Conservation (phyloP, 148 eudicot genomes). For the Camellia japonica region DNA sequence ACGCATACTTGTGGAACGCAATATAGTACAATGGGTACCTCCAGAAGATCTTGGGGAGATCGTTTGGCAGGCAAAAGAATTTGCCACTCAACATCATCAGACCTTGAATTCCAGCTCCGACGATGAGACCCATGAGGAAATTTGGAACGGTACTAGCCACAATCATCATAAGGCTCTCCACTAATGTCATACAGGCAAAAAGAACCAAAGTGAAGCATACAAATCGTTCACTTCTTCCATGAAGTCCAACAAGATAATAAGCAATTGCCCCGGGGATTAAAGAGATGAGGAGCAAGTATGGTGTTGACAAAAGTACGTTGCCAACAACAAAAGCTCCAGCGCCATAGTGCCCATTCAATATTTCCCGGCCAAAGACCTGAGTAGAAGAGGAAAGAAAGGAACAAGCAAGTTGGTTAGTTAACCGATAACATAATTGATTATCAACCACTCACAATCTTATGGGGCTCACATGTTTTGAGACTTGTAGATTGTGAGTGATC, state of each 20-base stretch:
- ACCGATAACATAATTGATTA: too few species aligned
- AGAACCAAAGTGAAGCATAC: constrained; percentile 23
- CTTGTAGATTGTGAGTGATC: too few species aligned
- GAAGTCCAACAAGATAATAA: constrained; percentile 39
- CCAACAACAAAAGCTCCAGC: constrained; percentile 28
- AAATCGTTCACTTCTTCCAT: constrained; percentile 22
- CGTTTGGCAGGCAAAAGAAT: constrained; percentile 41
- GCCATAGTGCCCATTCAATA: constrained; percentile 43
- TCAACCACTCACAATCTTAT: too few species aligned
- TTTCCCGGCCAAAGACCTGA: constrained; percentile 35
- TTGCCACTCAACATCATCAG: constrained; percentile 42
- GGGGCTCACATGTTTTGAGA: too few species aligned
- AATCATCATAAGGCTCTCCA: constrained; percentile 50
- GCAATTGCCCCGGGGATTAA: constrained; percentile 30
- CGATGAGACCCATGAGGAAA: constrained; percentile 35
- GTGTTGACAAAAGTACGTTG: constrained; percentile 36
- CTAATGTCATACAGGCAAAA: constrained; percentile 30
- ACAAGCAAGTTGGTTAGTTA: not conserved
- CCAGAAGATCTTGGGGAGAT: constrained; percentile 38
- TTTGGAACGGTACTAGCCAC: constrained; percentile 35
- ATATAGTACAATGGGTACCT: constrained; percentile 45
- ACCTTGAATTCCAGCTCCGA: constrained; percentile 45
- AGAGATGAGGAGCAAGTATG: constrained; percentile 32
- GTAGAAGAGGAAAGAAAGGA: not conserved
- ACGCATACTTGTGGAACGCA: constrained; percentile 41